A percentile compares a stretch with the other conserved stretches of the same genome.
Conservation (phyloP, 306 rosid species). For the Fagus crenata region DNA sequence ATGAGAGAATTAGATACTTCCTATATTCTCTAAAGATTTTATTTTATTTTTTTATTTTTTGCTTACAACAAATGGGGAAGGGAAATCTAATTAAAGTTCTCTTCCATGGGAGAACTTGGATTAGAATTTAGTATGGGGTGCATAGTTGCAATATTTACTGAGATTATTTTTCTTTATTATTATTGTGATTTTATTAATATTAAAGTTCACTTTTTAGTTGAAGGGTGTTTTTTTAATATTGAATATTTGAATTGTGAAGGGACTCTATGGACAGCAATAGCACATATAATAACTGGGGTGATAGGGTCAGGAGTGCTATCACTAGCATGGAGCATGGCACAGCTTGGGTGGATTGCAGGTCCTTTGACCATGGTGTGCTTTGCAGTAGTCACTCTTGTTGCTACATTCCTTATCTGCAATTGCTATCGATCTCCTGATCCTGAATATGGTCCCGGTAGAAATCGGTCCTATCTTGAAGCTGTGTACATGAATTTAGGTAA, state of each 20-base stretch:
- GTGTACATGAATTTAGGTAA: slow-evolving; percentile 44
- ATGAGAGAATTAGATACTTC: too few species aligned
- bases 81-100: too few species aligned
- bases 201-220: too few species aligned
- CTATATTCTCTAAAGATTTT: too few species aligned
- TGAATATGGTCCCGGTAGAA: slow-evolving; percentile 47
- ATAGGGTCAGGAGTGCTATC: slow-evolving; percentile 60
- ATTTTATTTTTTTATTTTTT: too few species aligned
- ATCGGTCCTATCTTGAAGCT: slow-evolving; percentile 47
- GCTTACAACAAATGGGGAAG: too few species aligned
- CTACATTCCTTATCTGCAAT: slow-evolving; percentile 50
- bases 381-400: slow-evolving; percentile 43
- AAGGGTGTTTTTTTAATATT: too few species aligned
- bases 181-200: slow-evolving; percentile 7
- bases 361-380: slow-evolving; percentile 43
- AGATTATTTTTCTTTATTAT: too few species aligned
- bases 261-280: slow-evolving; percentile 60
- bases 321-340: slow-evolving; percentile 60
- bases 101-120: too few species aligned
- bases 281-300: slow-evolving; percentile 59
- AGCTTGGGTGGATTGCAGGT: slow-evolving; percentile 62
- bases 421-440: slow-evolving; percentile 52
- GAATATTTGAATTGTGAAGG: slow-evolving; percentile 25
- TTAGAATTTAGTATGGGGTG: too few species aligned
- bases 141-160: too few species aligned